These are phyloP conservation scores for Flaveria linearis DNA, from an alignment of 129 eudicot genomes.

Conservation along the genomic window DNA sequence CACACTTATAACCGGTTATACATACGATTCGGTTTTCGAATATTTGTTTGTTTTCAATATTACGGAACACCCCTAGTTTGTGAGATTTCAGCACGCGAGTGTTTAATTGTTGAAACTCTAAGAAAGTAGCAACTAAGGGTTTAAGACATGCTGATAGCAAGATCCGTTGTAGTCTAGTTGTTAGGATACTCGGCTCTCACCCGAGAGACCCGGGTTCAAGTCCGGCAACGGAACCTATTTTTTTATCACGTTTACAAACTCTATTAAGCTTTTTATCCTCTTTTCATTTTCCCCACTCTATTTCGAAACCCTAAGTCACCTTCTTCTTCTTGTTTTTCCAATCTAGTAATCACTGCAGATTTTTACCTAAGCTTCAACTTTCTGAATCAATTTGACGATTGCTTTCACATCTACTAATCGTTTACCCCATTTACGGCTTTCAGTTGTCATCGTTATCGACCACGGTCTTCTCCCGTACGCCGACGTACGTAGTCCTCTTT, in stretches of 20 bases:
- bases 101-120: too few relatives aligned
- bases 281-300: background rate
- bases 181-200: constrained; percentile 99
- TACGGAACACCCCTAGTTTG: too few relatives aligned
- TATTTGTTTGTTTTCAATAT: too few relatives aligned
- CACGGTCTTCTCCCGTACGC: background rate
- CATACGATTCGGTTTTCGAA: too few relatives aligned
- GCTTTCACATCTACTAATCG: background rate
- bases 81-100: too few relatives aligned
- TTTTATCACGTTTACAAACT: background rate
- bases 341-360: background rate
- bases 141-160: too few relatives aligned
- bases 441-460: constrained; percentile 1
- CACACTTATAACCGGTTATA: too few relatives aligned
- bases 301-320: background rate
- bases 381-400: background rate
- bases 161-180: constrained; percentile 97
- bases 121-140: too few relatives aligned
- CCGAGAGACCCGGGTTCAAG: constrained; percentile 99
- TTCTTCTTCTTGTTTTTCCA: background rate
- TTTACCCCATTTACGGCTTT: background rate
- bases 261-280: background rate
- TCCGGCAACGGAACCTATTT: constrained; percentile 76
- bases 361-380: background rate
- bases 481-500: background rate